phyloP scores from a whole-genome alignment of 2,329 filamentous ascomycete genomes.

The Clarireedia hainanense region DNA sequence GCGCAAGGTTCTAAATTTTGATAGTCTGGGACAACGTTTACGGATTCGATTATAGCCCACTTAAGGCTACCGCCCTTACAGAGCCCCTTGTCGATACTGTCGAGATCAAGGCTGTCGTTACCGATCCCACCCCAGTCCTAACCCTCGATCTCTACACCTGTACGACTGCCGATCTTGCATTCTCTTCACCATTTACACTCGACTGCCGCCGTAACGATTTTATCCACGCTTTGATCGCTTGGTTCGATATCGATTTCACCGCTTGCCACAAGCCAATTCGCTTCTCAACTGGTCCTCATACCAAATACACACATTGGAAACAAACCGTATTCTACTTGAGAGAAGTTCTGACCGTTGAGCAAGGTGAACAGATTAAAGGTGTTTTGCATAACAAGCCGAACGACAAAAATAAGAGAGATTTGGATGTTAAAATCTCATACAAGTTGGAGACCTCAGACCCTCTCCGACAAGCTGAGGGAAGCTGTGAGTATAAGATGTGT shows the following conservation, averaged over 20 bases:
- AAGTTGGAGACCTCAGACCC: slow-evolving; percentile 68
- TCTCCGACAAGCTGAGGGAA: slow-evolving; percentile 59
- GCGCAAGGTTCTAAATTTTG: neutral
- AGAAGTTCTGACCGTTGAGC: slow-evolving; percentile 85
- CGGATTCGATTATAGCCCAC: slow-evolving; percentile 90
- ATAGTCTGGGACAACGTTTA: slow-evolving; percentile 99
- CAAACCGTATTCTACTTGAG: slow-evolving; percentile 98
- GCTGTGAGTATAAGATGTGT: slow-evolving; percentile 75
- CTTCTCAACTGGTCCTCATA: slow-evolving; percentile 95
- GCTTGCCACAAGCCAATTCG: slow-evolving; percentile 96
- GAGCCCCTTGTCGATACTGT: slow-evolving; percentile 97
- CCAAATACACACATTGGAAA: slow-evolving; percentile 99
- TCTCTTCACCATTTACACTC: slow-evolving; percentile 71
- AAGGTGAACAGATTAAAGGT: slow-evolving; percentile 72
- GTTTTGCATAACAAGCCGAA: slow-evolving; percentile 79
- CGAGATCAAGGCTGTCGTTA: slow-evolving; percentile 93
- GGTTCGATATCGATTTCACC: slow-evolving; percentile 99
- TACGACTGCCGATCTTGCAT: slow-evolving; percentile 74
- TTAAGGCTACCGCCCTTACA: slow-evolving; percentile 87
- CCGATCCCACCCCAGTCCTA: slow-evolving; percentile 77
- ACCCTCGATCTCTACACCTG: slow-evolving; percentile 92
- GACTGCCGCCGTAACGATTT: slow-evolving; percentile 81
- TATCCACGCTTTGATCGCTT: slow-evolving; percentile 90
- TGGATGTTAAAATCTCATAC: slow-evolving; percentile 86
- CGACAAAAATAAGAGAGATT: slow-evolving; percentile 85